Conservation (phyloP, 345 rosid genomes). For the Acer negundo region DNA sequence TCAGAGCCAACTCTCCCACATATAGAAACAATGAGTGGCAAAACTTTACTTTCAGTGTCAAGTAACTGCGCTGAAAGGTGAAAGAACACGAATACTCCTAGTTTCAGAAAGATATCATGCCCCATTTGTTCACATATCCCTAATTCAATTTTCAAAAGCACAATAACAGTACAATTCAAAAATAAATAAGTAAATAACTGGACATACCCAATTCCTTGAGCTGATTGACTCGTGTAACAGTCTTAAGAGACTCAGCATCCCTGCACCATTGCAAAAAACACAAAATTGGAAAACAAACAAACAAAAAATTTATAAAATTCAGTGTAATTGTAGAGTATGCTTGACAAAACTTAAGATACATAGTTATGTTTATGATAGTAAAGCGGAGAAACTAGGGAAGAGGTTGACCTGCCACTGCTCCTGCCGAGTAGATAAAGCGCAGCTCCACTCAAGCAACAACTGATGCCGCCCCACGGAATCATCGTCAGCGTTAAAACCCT, state of each 20-base stretch:
- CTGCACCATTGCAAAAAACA: constrained; percentile 31
- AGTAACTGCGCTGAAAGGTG: constrained; percentile 66
- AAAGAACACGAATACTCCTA: constrained; percentile 21
- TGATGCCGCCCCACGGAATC: constrained; percentile 92
- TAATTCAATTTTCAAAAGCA: neutral
- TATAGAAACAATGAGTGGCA: constrained; percentile 73
- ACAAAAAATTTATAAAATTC: neutral
- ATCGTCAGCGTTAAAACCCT: constrained; percentile 31
- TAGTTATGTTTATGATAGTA: neutral
- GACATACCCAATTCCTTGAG: constrained; percentile 79
- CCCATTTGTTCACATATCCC: neutral
- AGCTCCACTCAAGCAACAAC: constrained; percentile 88
- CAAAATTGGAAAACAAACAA: neutral
- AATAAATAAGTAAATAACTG: neutral
- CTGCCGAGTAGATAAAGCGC: constrained; percentile 89
- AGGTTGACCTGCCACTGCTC: constrained; percentile 76
- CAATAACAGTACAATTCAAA: neutral
- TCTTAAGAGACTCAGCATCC: constrained; percentile 80
- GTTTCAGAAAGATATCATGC: constrained; percentile 6
- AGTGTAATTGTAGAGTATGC: too few relatives aligned
- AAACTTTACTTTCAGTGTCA: constrained; percentile 68
- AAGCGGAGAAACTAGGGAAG: neutral
- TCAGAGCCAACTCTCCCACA: constrained; percentile 87
- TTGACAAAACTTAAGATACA: neutral
- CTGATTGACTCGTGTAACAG: constrained; percentile 77